Evolutionary conservation across 176 grass and related monocot species (phyloP).

Genomic region (Luzula sylvatica): DNA sequence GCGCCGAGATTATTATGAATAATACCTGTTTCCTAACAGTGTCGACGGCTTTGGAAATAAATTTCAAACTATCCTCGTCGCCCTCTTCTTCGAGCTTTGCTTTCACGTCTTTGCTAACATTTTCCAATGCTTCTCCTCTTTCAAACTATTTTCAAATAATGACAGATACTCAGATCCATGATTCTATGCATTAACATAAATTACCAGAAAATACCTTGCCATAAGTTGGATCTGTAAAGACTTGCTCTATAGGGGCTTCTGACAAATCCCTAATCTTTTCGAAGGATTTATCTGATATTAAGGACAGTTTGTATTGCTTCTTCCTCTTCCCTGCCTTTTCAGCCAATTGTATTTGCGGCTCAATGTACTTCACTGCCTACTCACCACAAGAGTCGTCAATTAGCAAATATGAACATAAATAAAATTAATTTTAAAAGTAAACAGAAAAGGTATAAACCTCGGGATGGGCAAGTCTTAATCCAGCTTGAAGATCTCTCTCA

Average conservation of each 20-base stretch:
- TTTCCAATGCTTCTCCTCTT: conserved; percentile 80
- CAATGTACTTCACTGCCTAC: conserved; percentile 87
- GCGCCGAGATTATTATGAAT: too few relatives aligned
- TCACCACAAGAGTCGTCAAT: conserved; percentile 5
- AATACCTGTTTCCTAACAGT: conserved; percentile 85
- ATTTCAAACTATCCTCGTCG: conserved; percentile 84
- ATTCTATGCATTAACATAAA: neutral
- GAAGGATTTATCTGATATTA: conserved; percentile 84
- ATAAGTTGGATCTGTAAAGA: conserved; percentile 92
- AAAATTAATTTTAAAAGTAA: conserved; percentile 11
- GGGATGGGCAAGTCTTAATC: conserved; percentile 75
- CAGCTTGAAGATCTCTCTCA: conserved; percentile 84
- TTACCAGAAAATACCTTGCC: conserved; percentile 49
- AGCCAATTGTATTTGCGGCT: conserved; percentile 90
- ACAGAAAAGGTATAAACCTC: conserved; percentile 44
- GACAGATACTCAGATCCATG: conserved; percentile 26
- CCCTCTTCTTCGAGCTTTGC: conserved; percentile 86
- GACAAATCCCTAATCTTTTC: conserved; percentile 79
- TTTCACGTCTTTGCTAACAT: conserved; percentile 62
- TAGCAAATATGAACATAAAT: neutral
- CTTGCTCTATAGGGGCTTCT: conserved; percentile 76
- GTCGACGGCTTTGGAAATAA: conserved; percentile 74
- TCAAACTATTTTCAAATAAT: conserved; percentile 63
- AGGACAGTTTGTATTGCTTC: conserved; percentile 76
- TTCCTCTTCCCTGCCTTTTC: conserved; percentile 85